Evolutionary conservation across 192 early-diverging fungal genomes (phyloP).

Genomic region (Mortierella claussenii): DNA sequence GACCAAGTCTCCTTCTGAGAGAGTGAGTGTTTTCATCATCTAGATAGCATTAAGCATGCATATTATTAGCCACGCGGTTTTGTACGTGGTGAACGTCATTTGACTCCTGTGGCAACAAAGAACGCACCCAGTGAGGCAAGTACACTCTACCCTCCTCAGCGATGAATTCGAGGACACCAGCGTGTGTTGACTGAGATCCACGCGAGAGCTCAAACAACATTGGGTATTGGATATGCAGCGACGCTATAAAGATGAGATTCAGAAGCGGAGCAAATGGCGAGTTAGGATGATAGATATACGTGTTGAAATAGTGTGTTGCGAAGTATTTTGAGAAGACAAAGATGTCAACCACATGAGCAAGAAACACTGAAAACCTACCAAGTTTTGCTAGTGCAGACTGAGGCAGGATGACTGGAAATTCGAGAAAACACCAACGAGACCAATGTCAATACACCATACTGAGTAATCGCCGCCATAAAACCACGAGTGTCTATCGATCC

Average conservation of each 20-base stretch:
- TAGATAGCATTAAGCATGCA: too few relatives aligned
- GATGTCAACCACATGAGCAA: background rate
- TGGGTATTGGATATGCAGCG: conserved; percentile 90
- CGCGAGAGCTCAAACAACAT: conserved; percentile 91
- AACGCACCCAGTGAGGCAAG: conserved; percentile 93
- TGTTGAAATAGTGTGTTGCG: background rate
- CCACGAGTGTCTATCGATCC: too few relatives aligned
- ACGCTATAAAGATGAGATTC: too few relatives aligned
- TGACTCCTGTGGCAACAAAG: background rate
- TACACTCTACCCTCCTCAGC: conserved; percentile 97
- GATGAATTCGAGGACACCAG: conserved; percentile 98
- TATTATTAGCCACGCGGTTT: too few relatives aligned
- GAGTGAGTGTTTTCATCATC: conserved; percentile 92
- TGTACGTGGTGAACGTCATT: too few relatives aligned
- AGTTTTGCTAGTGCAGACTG: conserved; percentile 67
- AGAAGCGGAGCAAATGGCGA: too few relatives aligned
- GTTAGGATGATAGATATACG: too few relatives aligned
- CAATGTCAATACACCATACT: too few relatives aligned
- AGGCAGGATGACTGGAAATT: conserved; percentile 78
- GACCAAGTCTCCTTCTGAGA: conserved; percentile 82
- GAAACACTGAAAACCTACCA: conserved; percentile 6
- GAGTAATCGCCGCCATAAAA: too few relatives aligned
- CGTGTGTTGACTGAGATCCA: conserved; percentile 74
- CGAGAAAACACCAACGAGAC: too few relatives aligned
- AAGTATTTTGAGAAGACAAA: background rate